Evolutionary conservation across 768 basidiomycete genomes (phyloP), one percentile per base, ranked within the genome.

Genomic region (Boletales sp.): DNA sequence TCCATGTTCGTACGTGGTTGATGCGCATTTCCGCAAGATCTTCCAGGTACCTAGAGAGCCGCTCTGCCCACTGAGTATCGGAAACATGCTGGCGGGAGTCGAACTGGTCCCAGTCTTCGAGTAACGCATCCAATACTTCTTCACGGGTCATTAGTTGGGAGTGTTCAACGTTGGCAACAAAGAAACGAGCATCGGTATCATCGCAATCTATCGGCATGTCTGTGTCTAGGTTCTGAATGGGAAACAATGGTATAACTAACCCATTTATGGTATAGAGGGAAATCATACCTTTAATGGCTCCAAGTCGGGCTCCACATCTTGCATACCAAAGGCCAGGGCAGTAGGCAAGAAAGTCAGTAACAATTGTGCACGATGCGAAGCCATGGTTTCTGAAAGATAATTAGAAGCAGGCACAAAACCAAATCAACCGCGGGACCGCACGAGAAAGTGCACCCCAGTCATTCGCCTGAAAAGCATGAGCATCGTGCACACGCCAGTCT

Each of bases 371-470:
- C 75, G 73, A 61, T 78, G 75, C 11, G 72, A 68, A 13, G 72
- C 70, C 57, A 78, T 70, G 8, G 73, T 77, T 67, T 78, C 76
- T 79, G 46, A 6, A 44, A 21, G 8, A 39, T 8, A 40, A 34
- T 49, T 15, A 47, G 9, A 40, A 32, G 48, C n/a, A 45, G 36
- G 7, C 32, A 32, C 27, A 1, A 21, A 27, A 49, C 15, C 0
- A n/a, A 19, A 3, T 13, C 6, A 27, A 43, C 4, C 34, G 21
- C 3, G 4, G 0, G 7, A 21, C 60, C 79, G 38, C 41, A 84
- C 82, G 81, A 42, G 80, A 78, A 21, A 84, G 65, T 0, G 82
- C 71, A 21, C 80, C 78, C 82, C 82, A 84, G 51, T 84, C 82
- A 48, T 81, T 82, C 2, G 79, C 74, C 81, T 82, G 41, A 27